A percentile compares a stretch with the other conserved stretches of the same genome.
Evolutionary conservation across 2,329 filamentous ascomycete species (phyloP).

Genomic region (Xylaria digitata): DNA sequence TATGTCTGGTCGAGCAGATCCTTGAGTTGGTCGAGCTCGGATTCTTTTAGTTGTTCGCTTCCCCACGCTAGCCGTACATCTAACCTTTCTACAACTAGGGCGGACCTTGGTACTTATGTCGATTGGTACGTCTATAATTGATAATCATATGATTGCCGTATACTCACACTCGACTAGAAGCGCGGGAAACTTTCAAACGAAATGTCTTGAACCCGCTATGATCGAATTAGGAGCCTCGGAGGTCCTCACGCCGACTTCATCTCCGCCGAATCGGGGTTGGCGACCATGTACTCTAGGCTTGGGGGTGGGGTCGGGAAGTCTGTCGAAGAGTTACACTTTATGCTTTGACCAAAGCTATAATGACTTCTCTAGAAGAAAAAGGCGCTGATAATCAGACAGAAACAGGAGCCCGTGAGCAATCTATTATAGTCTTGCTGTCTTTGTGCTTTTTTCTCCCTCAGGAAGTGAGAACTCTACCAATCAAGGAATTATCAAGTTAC

Average conservation of each 20-base stretch:
- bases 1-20: neutral
- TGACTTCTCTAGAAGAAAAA: neutral
- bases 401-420: neutral
- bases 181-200: neutral
- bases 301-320: conserved; percentile 2
- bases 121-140: neutral
- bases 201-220: conserved; percentile 4
- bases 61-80: no score
- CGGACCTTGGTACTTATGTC: no score
- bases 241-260: conserved; percentile 42
- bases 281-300: conserved; percentile 1
- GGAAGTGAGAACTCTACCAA: neutral
- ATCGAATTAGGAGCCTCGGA: conserved; percentile 39
- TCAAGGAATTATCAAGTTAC: neutral
- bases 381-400: neutral
- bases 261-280: conserved; percentile 32
- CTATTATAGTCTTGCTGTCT: neutral
- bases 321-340: neutral
- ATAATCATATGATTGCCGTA: neutral
- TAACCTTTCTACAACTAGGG: no score
- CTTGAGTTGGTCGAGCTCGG: neutral
- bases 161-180: neutral
- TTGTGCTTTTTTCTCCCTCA: neutral
- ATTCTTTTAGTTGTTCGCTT: no score
- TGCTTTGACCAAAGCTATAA: neutral